Evolutionary conservation across 768 basidiomycete genomes (phyloP).

Genomic region (Lactarius trivialis): DNA sequence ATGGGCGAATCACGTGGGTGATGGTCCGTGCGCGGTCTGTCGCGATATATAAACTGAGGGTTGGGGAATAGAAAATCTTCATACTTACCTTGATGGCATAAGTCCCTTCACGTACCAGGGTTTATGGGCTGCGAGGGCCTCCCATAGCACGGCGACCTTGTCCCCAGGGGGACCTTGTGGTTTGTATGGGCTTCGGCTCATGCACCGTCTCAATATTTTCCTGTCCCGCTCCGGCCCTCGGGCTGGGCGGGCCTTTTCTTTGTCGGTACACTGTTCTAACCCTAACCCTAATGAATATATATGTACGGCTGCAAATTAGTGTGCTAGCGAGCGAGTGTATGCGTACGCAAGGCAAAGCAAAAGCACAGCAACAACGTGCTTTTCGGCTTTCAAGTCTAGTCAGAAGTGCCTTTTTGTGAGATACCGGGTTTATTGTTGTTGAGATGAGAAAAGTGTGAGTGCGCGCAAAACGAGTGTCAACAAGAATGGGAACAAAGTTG

Average conservation of each 20-base stretch:
- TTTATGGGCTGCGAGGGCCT: constrained; percentile 25
- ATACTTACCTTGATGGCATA: constrained; percentile 29
- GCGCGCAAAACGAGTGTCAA: constrained; percentile 20
- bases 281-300: constrained; percentile 3
- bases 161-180: constrained; percentile 25
- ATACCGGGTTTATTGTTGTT: background rate
- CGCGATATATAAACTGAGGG: background rate
- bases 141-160: constrained; percentile 28
- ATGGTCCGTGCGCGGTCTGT: constrained; percentile 17
- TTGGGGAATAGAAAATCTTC: background rate
- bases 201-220: constrained; percentile 79
- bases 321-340: background rate
- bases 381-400: background rate
- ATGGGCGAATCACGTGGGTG: background rate
- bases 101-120: constrained; percentile 27
- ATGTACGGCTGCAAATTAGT: too few species aligned
- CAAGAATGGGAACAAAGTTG: constrained; percentile 7
- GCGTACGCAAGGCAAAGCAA: background rate
- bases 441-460: background rate
- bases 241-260: constrained; percentile 30
- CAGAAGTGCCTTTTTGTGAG: background rate
- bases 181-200: constrained; percentile 55
- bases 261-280: constrained; percentile 8
- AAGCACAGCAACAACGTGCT: constrained; percentile 2
- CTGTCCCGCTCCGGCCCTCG: constrained; percentile 55